These are phyloP conservation scores for Debaryomyces coudertii DNA, from an alignment of 1,139 yeast species.

Conservation along the genomic window DNA sequence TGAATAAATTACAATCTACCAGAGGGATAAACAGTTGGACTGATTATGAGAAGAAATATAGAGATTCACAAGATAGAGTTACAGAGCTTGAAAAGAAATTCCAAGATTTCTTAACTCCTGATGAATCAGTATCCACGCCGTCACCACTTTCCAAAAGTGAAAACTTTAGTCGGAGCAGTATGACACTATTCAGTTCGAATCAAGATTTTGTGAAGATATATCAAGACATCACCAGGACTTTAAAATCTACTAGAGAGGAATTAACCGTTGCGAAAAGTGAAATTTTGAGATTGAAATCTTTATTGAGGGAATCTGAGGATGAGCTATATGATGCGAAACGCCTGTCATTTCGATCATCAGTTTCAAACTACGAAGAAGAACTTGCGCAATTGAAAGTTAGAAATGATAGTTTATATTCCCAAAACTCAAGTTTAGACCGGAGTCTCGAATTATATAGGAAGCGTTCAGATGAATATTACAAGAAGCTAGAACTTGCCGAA, in stretches of 20 bases:
- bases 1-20: slow-evolving; percentile 46
- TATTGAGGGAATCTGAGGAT: slow-evolving; percentile 51
- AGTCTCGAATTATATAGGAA: slow-evolving; percentile 64
- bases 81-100: slow-evolving; percentile 38
- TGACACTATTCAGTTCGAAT: slow-evolving; percentile 33
- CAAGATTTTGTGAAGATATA: slow-evolving; percentile 56
- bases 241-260: slow-evolving; percentile 54
- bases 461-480: slow-evolving; percentile 75
- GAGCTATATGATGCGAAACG: slow-evolving; percentile 47
- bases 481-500: slow-evolving; percentile 79
- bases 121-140: slow-evolving; percentile 18
- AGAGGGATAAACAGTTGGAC: slow-evolving; percentile 39
- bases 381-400: slow-evolving; percentile 50
- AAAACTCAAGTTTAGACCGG: slow-evolving; percentile 54
- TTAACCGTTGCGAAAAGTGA: slow-evolving; percentile 53
- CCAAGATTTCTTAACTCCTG: slow-evolving; percentile 27
- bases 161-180: slow-evolving; percentile 41
- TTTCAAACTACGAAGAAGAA: slow-evolving; percentile 45
- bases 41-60: slow-evolving; percentile 43
- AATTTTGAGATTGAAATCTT: slow-evolving; percentile 53
- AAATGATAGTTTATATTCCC: slow-evolving; percentile 54
- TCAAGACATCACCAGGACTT: slow-evolving; percentile 57
- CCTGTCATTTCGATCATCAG: slow-evolving; percentile 36
- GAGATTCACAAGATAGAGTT: slow-evolving; percentile 40
- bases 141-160: slow-evolving; percentile 34